These are phyloP conservation scores for Xylariaceae sp. DNA, from an alignment of 2,329 filamentous ascomycete species.

Conservation along the genomic window DNA sequence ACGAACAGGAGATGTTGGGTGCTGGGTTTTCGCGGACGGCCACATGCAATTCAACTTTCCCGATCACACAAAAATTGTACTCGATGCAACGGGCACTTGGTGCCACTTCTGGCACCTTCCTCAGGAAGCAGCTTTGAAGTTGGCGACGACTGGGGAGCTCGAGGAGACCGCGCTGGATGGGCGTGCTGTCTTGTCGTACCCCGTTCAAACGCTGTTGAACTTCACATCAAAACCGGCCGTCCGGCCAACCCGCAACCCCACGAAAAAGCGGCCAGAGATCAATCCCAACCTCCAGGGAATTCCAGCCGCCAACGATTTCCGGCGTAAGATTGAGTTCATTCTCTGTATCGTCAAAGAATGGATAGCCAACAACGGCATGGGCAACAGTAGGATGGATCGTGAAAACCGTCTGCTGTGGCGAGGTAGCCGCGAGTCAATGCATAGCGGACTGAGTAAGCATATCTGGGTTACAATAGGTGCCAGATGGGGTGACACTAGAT, in stretches of 20 bases:
- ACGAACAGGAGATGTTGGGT: constrained; percentile 73
- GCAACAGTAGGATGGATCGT: constrained; percentile 58
- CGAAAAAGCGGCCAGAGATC: constrained; percentile 57
- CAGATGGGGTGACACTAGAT: constrained; percentile 53
- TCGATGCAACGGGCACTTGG: constrained; percentile 70
- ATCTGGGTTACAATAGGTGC: constrained; percentile 68
- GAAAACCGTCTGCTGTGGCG: constrained; percentile 55
- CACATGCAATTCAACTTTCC: constrained; percentile 86
- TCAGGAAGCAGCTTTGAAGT: constrained; percentile 62
- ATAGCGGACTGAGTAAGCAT: constrained; percentile 55
- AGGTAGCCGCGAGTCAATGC: constrained; percentile 53
- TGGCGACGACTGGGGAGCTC: constrained; percentile 63
- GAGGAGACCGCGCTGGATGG: constrained; percentile 67
- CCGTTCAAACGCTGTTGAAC: constrained; percentile 69
- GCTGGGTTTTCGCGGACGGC: constrained; percentile 78
- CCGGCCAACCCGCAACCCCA: constrained; percentile 38
- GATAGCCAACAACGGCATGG: constrained; percentile 65
- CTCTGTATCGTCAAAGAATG: constrained; percentile 65
- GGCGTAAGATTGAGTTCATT: constrained; percentile 71
- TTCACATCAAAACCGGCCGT: constrained; percentile 49
- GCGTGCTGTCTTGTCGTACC: constrained; percentile 67
- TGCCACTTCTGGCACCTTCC: constrained; percentile 76
- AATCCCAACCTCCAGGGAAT: constrained; percentile 58
- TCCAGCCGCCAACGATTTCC: constrained; percentile 68
- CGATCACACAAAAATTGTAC: constrained; percentile 79